Percentiles rank a stretch among this genome's conserved stretches.
Evolutionary conservation across 192 early-diverging fungal genomes (phyloP).

Genomic region (Glomus cerebriforme): DNA sequence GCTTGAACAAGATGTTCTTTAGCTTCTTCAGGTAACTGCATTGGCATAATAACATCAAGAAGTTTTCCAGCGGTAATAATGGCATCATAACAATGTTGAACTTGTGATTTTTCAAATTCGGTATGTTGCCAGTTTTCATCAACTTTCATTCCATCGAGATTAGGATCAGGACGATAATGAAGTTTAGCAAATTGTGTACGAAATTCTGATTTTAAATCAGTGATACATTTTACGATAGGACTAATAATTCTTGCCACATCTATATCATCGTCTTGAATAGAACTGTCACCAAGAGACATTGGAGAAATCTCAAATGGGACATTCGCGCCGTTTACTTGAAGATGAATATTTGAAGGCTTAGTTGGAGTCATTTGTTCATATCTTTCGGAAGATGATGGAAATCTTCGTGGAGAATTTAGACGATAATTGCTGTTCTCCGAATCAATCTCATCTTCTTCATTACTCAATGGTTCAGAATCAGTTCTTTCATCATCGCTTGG

Average conservation of each 20-base stretch:
- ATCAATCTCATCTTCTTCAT: neutral
- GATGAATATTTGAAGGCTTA: neutral
- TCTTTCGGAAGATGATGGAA: neutral
- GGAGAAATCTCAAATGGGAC: neutral
- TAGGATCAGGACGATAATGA: conserved; percentile 5
- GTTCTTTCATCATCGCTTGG: neutral
- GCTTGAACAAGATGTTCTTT: neutral
- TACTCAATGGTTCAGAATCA: neutral
- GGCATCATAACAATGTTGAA: conserved; percentile 4
- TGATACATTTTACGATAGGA: conserved; percentile 5
- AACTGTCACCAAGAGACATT: neutral
- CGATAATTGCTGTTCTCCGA: neutral
- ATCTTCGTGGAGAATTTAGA: neutral
- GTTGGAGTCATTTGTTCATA: neutral
- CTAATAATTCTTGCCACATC: neutral
- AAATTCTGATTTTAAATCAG: conserved; percentile 7
- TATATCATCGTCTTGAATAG: neutral
- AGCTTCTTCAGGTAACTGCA: conserved; percentile 1
- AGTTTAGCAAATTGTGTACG: neutral
- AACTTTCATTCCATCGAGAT: neutral
- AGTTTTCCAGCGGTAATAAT: neutral
- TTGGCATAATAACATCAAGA: neutral
- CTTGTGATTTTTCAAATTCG: conserved; percentile 5
- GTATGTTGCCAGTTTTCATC: neutral
- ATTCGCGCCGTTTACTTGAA: neutral